A percentile compares a stretch with the other conserved stretches of the same genome.
Evolutionary conservation across 2,329 filamentous ascomycete species (phyloP).

Genomic region (Botrytis byssoidea): DNA sequence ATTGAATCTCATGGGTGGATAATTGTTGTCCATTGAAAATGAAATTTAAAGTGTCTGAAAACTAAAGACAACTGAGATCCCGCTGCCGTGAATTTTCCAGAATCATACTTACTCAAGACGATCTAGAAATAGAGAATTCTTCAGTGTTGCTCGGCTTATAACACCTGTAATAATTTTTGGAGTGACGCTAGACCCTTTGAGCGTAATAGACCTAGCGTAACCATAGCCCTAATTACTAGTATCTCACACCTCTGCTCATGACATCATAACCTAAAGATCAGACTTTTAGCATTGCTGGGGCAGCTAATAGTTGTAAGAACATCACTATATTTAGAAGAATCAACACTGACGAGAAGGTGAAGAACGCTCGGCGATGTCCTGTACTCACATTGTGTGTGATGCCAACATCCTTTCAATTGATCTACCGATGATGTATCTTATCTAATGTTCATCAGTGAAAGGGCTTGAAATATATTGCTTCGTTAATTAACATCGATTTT

Average conservation of each 20-base stretch:
- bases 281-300: neutral
- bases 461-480: accelerated
- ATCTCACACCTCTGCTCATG: neutral
- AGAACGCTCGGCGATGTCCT: neutral
- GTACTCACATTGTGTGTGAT: neutral
- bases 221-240: neutral
- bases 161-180: neutral
- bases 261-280: neutral
- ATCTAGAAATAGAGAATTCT: neutral
- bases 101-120: neutral
- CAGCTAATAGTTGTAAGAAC: neutral
- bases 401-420: no score
- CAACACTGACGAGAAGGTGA: neutral
- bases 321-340: neutral
- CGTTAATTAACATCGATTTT: neutral
- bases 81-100: neutral
- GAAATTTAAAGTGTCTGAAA: neutral
- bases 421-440: no score
- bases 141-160: accelerated
- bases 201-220: neutral
- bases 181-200: neutral
- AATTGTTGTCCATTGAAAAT: neutral
- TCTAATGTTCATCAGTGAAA: neutral
- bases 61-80: neutral
- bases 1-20: neutral